These are phyloP conservation scores for Metschnikowia cerradonensis DNA, from an alignment of 805 yeast genomes.

Conservation along the genomic window DNA sequence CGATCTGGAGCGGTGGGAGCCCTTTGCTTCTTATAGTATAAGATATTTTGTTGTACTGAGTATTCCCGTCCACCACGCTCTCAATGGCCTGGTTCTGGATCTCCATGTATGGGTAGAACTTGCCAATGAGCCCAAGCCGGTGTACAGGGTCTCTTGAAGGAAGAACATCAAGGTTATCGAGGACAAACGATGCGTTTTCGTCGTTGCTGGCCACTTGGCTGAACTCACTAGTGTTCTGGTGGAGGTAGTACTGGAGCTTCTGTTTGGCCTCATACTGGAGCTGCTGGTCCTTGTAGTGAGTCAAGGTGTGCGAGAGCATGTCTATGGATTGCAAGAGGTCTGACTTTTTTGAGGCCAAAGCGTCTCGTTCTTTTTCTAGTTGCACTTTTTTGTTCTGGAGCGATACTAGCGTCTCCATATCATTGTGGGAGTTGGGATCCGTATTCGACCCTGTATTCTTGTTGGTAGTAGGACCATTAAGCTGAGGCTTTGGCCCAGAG, in stretches of 20 bases:
- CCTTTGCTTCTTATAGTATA: slow-evolving; percentile 5
- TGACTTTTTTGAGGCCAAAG: slow-evolving; percentile 5
- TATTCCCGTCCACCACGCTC: not conserved
- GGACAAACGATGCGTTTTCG: slow-evolving; percentile 13
- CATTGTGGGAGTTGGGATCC: not conserved
- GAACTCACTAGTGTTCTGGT: slow-evolving; percentile 15
- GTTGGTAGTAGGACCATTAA: too few relatives aligned
- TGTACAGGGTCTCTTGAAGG: slow-evolving; percentile 34
- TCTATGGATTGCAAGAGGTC: slow-evolving; percentile 11
- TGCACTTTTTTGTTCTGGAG: slow-evolving; percentile 14
- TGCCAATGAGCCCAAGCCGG: slow-evolving; percentile 22
- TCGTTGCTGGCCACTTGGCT: slow-evolving; percentile 10
- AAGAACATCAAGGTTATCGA: slow-evolving; percentile 28
- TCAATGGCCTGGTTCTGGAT: slow-evolving; percentile 7
- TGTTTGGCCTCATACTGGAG: slow-evolving; percentile 13
- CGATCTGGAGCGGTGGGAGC: slow-evolving; percentile 8
- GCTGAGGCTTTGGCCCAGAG: slow-evolving; percentile 4
- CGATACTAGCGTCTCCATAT: slow-evolving; percentile 10
- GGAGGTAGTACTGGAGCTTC: slow-evolving; percentile 16
- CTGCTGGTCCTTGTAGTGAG: slow-evolving; percentile 13
- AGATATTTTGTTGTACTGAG: not conserved
- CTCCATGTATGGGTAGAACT: slow-evolving; percentile 26
- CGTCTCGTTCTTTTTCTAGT: slow-evolving; percentile 11
- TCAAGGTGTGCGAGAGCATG: slow-evolving; percentile 6
- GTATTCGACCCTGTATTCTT: too few relatives aligned